Conservation (phyloP, 2,329 filamentous ascomycete genomes). For the Aspergillus pseudoviridinutans region DNA sequence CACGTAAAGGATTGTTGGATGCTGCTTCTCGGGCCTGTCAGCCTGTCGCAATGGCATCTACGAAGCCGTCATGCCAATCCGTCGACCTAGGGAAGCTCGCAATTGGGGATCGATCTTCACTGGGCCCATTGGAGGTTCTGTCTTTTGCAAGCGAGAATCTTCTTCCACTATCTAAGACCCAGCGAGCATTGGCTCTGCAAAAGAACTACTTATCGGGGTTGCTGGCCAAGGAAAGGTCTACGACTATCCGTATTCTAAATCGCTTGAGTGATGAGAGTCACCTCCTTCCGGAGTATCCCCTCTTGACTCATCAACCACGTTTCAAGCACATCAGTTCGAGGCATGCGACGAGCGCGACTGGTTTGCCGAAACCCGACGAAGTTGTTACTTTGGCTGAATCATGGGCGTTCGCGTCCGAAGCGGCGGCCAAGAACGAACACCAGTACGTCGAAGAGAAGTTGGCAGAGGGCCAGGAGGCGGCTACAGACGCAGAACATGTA, state of each 20-base stretch:
- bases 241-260: constrained; percentile 33
- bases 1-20: constrained; percentile 34
- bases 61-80: constrained; percentile 17
- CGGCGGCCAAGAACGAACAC: constrained; percentile 26
- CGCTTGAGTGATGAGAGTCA: constrained; percentile 41
- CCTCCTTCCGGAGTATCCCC: constrained; percentile 40
- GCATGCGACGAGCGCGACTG: constrained; percentile 10
- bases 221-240: constrained; percentile 37
- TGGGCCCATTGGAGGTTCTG: constrained; percentile 28
- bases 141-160: constrained; percentile 31
- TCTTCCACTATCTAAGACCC: constrained; percentile 31
- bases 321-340: constrained; percentile 31
- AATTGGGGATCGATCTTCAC: constrained; percentile 13
- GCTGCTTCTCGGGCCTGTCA: constrained; percentile 34
- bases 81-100: constrained; percentile 10
- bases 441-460: constrained; percentile 34
- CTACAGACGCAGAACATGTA: constrained; percentile 25
- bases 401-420: constrained; percentile 39
- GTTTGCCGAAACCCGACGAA: constrained; percentile 25
- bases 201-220: constrained; percentile 35
- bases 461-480: constrained; percentile 27
- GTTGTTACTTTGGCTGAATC: constrained; percentile 33
- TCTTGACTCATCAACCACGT: constrained; percentile 32
- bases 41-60: constrained; percentile 23
- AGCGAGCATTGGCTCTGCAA: constrained; percentile 35